phyloP scores from a whole-genome alignment of 2,329 filamentous ascomycete species.

The Cladophialophora bantiana region DNA sequence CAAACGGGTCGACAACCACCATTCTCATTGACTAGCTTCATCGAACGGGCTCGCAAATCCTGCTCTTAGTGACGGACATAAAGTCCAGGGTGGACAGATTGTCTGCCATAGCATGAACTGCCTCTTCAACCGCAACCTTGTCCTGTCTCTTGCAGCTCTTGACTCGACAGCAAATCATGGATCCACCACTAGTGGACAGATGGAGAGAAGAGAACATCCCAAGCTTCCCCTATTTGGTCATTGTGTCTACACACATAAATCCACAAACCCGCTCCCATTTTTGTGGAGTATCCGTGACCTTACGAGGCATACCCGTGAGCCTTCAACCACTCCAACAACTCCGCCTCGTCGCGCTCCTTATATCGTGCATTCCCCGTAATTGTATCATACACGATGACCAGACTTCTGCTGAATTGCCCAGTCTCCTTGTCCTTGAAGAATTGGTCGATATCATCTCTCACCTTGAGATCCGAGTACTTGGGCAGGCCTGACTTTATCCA shows the following conservation, averaged over 20 bases:
- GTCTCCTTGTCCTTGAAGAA: conserved; percentile 92
- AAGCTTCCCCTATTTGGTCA: too few relatives aligned
- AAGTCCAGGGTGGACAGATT: too few relatives aligned
- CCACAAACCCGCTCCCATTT: not conserved
- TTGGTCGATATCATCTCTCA: conserved; percentile 75
- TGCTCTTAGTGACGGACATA: too few relatives aligned
- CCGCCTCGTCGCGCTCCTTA: conserved; percentile 74
- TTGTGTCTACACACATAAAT: too few relatives aligned
- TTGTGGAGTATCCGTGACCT: not conserved
- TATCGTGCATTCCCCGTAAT: conserved; percentile 85
- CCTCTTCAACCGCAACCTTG: not conserved
- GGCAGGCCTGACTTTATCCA: conserved; percentile 80
- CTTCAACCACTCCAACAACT: conserved; percentile 80
- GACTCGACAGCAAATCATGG: too few relatives aligned
- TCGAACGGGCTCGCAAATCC: too few relatives aligned
- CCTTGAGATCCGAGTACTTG: conserved; percentile 75
- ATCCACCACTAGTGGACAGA: too few relatives aligned
- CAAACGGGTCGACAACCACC: not conserved
- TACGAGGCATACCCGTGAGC: conserved; percentile 63
- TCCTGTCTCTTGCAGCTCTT: not conserved
- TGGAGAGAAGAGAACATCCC: too few relatives aligned
- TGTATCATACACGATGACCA: conserved; percentile 85
- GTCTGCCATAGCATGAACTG: too few relatives aligned
- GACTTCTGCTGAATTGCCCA: conserved; percentile 75
- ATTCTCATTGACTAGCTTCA: not conserved